Conservation (phyloP, 2,329 filamentous ascomycete genomes). For the Colletotrichum tropicicola region DNA sequence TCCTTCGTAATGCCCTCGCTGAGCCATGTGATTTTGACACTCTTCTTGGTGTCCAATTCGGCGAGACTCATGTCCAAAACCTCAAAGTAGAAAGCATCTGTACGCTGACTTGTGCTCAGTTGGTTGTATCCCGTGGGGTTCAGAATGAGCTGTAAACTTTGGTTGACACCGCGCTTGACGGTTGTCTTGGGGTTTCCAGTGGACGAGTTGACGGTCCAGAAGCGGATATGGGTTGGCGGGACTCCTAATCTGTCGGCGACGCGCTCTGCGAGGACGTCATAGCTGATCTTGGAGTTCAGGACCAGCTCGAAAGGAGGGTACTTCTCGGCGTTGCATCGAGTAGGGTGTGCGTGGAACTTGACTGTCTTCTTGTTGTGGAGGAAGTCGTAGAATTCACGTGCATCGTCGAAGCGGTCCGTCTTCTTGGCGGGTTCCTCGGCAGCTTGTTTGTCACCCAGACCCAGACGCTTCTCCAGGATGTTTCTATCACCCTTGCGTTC, state of each 20-base stretch:
- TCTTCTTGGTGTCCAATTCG: slow-evolving; percentile 93
- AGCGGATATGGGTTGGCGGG: slow-evolving; percentile 87
- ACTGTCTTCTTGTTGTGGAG: slow-evolving; percentile 85
- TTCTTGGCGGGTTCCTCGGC: slow-evolving; percentile 48
- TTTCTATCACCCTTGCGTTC: slow-evolving; percentile 55
- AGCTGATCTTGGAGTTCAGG: slow-evolving; percentile 87
- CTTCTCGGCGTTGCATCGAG: slow-evolving; percentile 61
- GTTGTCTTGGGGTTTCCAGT: slow-evolving; percentile 80
- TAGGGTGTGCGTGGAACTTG: slow-evolving; percentile 76
- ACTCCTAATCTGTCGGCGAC: slow-evolving; percentile 81
- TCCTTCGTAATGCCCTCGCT: slow-evolving; percentile 93
- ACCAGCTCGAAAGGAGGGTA: slow-evolving; percentile 78
- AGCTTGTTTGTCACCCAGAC: slow-evolving; percentile 47
- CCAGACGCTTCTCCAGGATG: slow-evolving; percentile 48
- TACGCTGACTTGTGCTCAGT: slow-evolving; percentile 73
- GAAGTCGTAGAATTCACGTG: slow-evolving; percentile 91
- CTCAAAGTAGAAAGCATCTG: slow-evolving; percentile 89
- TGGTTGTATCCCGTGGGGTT: slow-evolving; percentile 78
- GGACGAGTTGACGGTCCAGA: slow-evolving; percentile 84
- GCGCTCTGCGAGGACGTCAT: slow-evolving; percentile 86
- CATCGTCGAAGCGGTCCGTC: slow-evolving; percentile 71
- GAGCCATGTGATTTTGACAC: slow-evolving; percentile 82
- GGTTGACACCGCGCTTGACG: slow-evolving; percentile 76
- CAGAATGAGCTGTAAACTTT: slow-evolving; percentile 82
- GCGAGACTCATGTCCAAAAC: slow-evolving; percentile 93